Conservation (phyloP, 176 grass and related monocot species). For the Thalia dealbata region DNA sequence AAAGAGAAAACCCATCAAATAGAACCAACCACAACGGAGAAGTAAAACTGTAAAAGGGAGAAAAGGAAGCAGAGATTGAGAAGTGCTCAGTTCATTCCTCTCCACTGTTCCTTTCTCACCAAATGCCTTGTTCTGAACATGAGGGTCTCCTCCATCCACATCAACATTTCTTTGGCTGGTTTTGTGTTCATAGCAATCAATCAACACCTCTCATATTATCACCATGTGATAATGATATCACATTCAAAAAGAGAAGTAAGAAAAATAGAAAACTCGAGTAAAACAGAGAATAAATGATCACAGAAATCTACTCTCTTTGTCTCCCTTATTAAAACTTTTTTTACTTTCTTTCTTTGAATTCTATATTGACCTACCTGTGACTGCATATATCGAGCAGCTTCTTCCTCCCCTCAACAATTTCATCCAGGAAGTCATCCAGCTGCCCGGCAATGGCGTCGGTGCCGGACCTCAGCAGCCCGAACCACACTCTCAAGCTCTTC, state of each 20-base stretch:
- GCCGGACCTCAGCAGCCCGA: slow-evolving; percentile 51
- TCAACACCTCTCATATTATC: not conserved
- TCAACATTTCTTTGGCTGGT: not conserved
- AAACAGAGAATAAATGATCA: not conserved
- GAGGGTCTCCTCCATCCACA: not conserved
- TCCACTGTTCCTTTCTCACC: not conserved
- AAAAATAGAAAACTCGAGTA: not conserved
- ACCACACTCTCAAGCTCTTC: slow-evolving; percentile 39
- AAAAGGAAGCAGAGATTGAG: not conserved
- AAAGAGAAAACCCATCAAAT: not conserved
- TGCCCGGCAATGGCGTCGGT: slow-evolving; percentile 59
- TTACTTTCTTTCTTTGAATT: not conserved
- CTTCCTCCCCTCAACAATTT: slow-evolving; percentile 83
- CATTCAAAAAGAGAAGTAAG: not conserved
- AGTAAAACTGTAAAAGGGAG: not conserved
- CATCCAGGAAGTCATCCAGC: slow-evolving; percentile 91
- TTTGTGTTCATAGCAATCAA: not conserved
- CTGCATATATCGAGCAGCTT: slow-evolving; percentile 83
- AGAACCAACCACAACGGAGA: not conserved
- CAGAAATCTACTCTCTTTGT: not conserved
- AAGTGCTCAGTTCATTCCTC: not conserved
- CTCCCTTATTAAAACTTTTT: not conserved
- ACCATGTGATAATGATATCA: not conserved
- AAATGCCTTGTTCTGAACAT: not conserved
- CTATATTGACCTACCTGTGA: slow-evolving; percentile 5